phyloP scores from a whole-genome alignment of 345 rosid genomes.

The Linum tenue region DNA sequence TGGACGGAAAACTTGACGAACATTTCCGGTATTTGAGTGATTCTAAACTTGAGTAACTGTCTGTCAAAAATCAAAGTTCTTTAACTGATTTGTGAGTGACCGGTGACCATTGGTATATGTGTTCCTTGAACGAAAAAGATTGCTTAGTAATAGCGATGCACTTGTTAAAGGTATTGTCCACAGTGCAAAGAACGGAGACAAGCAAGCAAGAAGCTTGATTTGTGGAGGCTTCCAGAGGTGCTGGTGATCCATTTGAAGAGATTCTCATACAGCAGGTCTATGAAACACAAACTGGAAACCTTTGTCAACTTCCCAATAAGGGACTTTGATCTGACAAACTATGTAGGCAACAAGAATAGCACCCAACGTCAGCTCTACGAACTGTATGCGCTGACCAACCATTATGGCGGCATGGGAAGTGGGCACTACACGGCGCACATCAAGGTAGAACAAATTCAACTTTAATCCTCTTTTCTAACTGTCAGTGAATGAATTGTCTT shows the following conservation, averaged over 20 bases:
- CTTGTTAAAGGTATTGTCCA: conserved; percentile 74
- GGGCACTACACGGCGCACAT: conserved; percentile 96
- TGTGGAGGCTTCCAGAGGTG: conserved; percentile 98
- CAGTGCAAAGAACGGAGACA: conserved; percentile 89
- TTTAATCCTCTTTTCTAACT: neutral
- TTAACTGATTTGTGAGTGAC: no score
- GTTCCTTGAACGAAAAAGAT: no score
- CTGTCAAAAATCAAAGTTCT: no score
- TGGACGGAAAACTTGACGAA: no score
- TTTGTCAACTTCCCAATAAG: conserved; percentile 90
- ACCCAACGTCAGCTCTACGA: conserved; percentile 76
- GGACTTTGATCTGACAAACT: conserved; percentile 77
- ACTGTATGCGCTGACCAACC: conserved; percentile 88
- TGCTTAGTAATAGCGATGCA: neutral
- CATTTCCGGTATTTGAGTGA: no score
- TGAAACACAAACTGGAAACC: conserved; percentile 95
- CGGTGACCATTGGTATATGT: no score
- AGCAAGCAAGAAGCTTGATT: conserved; percentile 95
- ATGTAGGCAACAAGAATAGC: conserved; percentile 78
- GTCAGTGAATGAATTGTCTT: neutral
- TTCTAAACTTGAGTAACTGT: no score
- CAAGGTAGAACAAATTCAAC: conserved; percentile 40
- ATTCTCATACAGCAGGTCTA: conserved; percentile 93
- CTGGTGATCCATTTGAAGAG: conserved; percentile 92
- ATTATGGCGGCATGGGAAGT: conserved; percentile 98